Evolutionary conservation across 495 filamentous ascomycete species (phyloP), one percentile per base, ranked within the genome.

Genomic region (Tuber brumale): DNA sequence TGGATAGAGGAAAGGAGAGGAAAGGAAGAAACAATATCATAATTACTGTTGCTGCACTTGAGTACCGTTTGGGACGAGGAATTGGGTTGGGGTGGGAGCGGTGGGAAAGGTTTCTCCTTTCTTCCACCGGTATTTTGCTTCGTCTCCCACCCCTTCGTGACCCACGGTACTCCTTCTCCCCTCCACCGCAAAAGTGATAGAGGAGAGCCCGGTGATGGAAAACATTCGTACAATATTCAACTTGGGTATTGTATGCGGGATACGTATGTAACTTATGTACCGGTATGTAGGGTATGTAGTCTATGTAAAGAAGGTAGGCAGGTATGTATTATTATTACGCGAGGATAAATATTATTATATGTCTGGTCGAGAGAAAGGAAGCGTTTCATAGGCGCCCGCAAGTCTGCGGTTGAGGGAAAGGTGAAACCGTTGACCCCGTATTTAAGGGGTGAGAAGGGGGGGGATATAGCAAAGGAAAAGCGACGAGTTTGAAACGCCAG

Each of bases 321-420:
- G 37, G 37, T 39, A 39, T 39, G 37, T 39, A 39, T 39, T 39
- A 39, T 39, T 39, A 39, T 39, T 39, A 39, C 5, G 37, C 1
- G 37, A 39, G 37, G 0, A 39, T 39, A 4, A 39, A 39, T 39
- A 39, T 4, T 69, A 70, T 69, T 46, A 37, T 66, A 69, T 71
- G 44, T 45, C 44, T 41, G 61, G 70, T 23, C 45, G 71, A 74
- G 71, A 71, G 35, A 39, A 39, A 37, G 37, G 35, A 41, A 31
- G 37, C 46, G 78, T 80, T 80, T 80, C 78, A 80, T 80, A 80
- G 78, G 77, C 78, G 78, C 78, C 78, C 77, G 77, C 75, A 77
- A 77, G 45, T 77, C 71, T 73, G 78, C 73, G 73, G 76, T 79
- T 79, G 78, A 80, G 77, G 78, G 70, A 46, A 18, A 70, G 73